These are phyloP conservation scores for Micractinium conductrix DNA, from an alignment of 139 green algal species.

Conservation along the genomic window DNA sequence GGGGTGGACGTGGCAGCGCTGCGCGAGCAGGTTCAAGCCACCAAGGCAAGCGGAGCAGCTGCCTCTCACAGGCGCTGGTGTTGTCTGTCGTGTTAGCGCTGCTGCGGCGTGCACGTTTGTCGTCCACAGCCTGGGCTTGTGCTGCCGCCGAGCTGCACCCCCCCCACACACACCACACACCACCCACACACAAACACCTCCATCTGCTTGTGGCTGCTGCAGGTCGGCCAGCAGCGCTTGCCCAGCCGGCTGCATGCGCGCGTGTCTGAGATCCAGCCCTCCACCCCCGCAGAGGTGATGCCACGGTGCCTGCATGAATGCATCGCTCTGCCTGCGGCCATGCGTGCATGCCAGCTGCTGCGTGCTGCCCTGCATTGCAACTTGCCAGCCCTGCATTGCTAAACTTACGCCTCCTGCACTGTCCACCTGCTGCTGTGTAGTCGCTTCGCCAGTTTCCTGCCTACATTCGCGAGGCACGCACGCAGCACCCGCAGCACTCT, in stretches of 20 bases:
- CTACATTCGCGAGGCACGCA: neutral
- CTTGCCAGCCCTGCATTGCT: neutral
- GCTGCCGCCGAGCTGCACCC: too few relatives aligned
- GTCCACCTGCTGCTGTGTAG: too few relatives aligned
- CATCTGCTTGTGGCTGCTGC: too few relatives aligned
- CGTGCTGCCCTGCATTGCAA: neutral
- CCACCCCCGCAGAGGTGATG: neutral
- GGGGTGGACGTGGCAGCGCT: neutral
- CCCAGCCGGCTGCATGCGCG: neutral
- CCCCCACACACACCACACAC: too few relatives aligned
- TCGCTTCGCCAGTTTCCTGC: neutral
- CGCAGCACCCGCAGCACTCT: neutral
- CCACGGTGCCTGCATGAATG: too few relatives aligned
- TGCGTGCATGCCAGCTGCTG: neutral
- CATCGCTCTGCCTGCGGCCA: neutral
- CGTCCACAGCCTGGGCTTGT: too few relatives aligned
- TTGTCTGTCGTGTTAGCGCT: too few relatives aligned
- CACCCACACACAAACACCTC: too few relatives aligned
- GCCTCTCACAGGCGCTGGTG: too few relatives aligned
- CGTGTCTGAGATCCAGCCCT: slow-evolving; percentile 4
- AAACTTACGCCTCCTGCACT: too few relatives aligned
- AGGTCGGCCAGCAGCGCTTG: neutral
- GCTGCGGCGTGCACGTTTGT: too few relatives aligned
- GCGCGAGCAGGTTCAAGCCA: neutral
- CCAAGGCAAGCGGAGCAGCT: neutral